Conservation (phyloP, 352 stramenopile genomes). For the Globisporangium echinulatum region DNA sequence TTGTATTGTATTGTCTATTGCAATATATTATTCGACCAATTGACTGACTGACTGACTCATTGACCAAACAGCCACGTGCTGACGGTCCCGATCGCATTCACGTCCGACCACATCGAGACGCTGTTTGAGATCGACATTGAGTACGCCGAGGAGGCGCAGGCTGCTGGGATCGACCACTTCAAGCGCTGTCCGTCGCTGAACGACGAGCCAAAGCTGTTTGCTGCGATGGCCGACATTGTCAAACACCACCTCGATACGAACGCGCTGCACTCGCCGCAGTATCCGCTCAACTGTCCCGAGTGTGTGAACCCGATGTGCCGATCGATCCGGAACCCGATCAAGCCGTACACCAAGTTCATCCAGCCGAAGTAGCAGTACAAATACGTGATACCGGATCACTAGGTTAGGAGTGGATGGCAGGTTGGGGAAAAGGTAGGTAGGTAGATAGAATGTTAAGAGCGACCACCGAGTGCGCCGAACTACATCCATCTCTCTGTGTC, state of each 20-base stretch:
- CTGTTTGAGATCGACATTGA: slow-evolving; percentile 99
- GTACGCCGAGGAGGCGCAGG: slow-evolving; percentile 95
- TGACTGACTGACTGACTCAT: not conserved
- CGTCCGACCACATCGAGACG: slow-evolving; percentile 99
- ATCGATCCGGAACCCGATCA: slow-evolving; percentile 80
- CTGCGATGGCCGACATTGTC: slow-evolving; percentile 96
- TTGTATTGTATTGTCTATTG: too few species aligned
- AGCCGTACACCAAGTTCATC: slow-evolving; percentile 49
- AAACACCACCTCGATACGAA: slow-evolving; percentile 87
- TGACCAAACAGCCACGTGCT: slow-evolving; percentile 77
- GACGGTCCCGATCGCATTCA: slow-evolving; percentile 98
- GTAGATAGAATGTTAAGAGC: too few species aligned
- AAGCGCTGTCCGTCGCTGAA: slow-evolving; percentile 95
- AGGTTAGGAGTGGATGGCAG: too few species aligned
- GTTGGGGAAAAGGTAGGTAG: too few species aligned
- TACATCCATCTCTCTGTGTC: too few species aligned
- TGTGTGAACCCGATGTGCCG: slow-evolving; percentile 84
- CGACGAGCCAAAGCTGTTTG: slow-evolving; percentile 91
- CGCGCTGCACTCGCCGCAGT: slow-evolving; percentile 68
- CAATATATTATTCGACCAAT: too few species aligned
- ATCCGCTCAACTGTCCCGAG: slow-evolving; percentile 78
- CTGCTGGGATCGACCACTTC: slow-evolving; percentile 94
- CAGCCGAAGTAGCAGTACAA: not conserved
- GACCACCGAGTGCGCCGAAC: too few species aligned
- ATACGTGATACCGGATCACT: too few species aligned